Conservation (phyloP, 2,329 filamentous ascomycete species). For the Diaporthe nobilis region DNA sequence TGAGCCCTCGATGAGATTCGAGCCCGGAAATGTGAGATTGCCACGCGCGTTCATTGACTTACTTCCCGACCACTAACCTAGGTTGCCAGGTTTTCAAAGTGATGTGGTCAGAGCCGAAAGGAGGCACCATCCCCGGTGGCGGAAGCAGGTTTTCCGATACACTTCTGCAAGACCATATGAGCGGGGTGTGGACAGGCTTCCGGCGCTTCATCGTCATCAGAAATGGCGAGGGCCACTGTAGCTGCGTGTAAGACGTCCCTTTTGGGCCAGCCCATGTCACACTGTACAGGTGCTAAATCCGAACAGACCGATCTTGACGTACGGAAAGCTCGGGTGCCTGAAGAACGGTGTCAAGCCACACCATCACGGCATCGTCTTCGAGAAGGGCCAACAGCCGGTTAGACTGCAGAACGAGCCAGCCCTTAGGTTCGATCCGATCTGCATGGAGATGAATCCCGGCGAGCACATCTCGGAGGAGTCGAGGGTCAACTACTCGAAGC, state of each 20-base stretch:
- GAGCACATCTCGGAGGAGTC: constrained; percentile 65
- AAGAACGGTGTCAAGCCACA: constrained; percentile 67
- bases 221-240: constrained; percentile 66
- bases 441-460: constrained; percentile 58
- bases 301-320: constrained; percentile 68
- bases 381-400: constrained; percentile 50
- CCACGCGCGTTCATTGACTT: background rate
- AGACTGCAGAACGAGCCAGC: constrained; percentile 58
- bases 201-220: constrained; percentile 69
- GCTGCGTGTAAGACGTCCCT: constrained; percentile 65
- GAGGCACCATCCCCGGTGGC: constrained; percentile 17
- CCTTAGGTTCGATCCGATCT: constrained; percentile 64
- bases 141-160: constrained; percentile 49
- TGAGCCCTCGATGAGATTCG: constrained; percentile 25
- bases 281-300: background rate
- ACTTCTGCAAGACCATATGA: constrained; percentile 48
- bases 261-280: background rate
- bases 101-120: constrained; percentile 65
- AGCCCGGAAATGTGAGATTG: constrained; percentile 25
- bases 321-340: constrained; percentile 64
- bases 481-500: constrained; percentile 71
- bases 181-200: constrained; percentile 62
- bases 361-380: constrained; percentile 68
- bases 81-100: constrained; percentile 66
- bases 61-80: background rate